Evolutionary conservation across 306 rosid genomes (phyloP).

Genomic region (Gastrolobium bilobum): DNA sequence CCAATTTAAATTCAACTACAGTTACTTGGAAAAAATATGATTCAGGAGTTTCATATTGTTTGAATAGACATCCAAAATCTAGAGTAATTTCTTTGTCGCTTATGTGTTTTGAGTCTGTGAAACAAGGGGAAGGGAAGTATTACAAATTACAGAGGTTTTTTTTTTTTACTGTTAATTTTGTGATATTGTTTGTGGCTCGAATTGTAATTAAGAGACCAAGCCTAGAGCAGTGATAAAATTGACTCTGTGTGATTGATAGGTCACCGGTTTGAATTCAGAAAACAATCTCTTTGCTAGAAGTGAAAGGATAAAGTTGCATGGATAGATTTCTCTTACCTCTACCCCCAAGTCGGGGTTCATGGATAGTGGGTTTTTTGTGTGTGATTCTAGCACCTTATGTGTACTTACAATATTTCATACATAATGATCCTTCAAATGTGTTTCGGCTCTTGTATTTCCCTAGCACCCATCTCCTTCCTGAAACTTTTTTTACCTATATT

Average conservation of each 20-base stretch:
- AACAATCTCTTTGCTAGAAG: too few relatives aligned
- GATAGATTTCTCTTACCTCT: too few relatives aligned
- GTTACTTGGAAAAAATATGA: not conserved
- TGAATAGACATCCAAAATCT: constrained; percentile 6
- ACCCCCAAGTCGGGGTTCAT: too few relatives aligned
- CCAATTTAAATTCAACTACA: constrained; percentile 23
- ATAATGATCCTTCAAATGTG: not conserved
- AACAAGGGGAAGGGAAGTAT: not conserved
- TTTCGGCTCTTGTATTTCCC: constrained; percentile 33
- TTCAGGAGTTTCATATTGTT: not conserved
- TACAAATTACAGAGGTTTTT: not conserved
- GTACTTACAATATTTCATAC: not conserved
- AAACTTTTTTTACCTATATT: not conserved
- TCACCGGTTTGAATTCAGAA: too few relatives aligned
- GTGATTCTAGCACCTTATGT: constrained; percentile 9
- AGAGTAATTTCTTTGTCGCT: not conserved
- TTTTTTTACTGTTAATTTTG: not conserved
- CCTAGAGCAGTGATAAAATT: too few relatives aligned
- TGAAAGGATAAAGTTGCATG: too few relatives aligned
- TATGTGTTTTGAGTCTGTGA: not conserved
- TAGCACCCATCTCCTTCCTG: not conserved
- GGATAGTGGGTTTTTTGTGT: not conserved
- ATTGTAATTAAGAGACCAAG: too few relatives aligned
- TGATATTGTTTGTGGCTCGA: not conserved
- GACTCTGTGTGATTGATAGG: too few relatives aligned